Evolutionary conservation across 1,139 yeast species (phyloP).

Genomic region (Kodamaea sp.): DNA sequence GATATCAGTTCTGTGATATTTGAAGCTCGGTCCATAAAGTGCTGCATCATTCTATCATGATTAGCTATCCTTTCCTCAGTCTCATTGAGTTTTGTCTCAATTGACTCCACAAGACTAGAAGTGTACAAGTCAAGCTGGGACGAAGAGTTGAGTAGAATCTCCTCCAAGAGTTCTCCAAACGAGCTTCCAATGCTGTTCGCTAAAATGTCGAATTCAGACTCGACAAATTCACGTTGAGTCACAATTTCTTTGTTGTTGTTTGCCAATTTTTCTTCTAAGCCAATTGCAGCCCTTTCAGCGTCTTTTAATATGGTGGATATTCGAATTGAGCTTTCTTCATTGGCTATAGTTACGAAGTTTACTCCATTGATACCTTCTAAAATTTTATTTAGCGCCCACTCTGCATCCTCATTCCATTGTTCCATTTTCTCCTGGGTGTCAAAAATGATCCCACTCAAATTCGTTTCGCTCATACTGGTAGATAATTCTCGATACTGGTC

Average conservation of each 20-base stretch:
- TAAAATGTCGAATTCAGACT: constrained; percentile 16
- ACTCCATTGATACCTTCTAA: constrained; percentile 1
- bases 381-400: constrained; percentile 1
- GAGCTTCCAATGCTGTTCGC: constrained; percentile 11
- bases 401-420: constrained; percentile 4
- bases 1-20: constrained; percentile 2
- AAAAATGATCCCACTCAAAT: not conserved
- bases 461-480: not conserved
- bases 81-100: constrained; percentile 3
- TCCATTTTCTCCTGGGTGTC: not conserved
- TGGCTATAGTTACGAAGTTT: constrained; percentile 5
- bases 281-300: constrained; percentile 1
- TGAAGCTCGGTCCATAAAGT: not conserved
- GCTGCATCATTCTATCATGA: constrained; percentile 1
- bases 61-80: constrained; percentile 1
- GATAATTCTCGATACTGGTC: constrained; percentile 7
- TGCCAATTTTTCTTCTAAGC: constrained; percentile 1
- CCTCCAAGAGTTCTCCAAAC: constrained; percentile 10
- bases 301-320: not conserved
- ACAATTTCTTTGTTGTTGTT: constrained; percentile 1
- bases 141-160: constrained; percentile 13
- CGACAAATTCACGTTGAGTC: constrained; percentile 2
- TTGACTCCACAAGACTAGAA: constrained; percentile 1
- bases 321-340: not conserved
- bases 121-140: constrained; percentile 9